Evolutionary conservation across 2,329 filamentous ascomycete genomes (phyloP).

Genomic region (Torrubiella hemipterigena): DNA sequence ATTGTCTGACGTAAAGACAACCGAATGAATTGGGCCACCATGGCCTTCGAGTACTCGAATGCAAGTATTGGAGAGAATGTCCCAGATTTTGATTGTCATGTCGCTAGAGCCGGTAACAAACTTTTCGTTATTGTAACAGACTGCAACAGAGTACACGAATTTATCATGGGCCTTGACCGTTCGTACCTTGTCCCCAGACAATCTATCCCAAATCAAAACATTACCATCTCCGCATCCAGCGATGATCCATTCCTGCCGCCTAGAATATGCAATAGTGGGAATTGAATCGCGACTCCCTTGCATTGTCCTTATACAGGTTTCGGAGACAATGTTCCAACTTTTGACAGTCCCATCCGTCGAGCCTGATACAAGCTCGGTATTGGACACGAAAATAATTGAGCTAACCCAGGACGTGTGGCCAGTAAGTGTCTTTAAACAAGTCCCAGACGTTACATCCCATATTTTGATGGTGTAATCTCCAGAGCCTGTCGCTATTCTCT

Average conservation of each 20-base stretch:
- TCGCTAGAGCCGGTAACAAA: constrained; percentile 1
- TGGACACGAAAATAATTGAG: background rate
- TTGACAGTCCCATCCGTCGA: background rate
- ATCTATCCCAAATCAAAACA: constrained; percentile 1
- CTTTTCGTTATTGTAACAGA: background rate
- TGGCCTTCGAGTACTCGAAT: background rate
- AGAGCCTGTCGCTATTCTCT: constrained; percentile 8
- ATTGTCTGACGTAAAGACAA: background rate
- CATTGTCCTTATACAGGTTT: background rate
- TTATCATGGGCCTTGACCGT: background rate
- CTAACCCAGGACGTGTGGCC: background rate
- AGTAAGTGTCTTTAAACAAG: background rate
- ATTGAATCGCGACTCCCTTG: too few relatives aligned
- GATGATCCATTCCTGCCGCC: too few relatives aligned
- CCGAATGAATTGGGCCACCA: background rate
- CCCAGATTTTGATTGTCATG: constrained; percentile 1
- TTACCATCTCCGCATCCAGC: too few relatives aligned
- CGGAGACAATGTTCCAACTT: background rate
- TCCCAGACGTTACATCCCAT: constrained; percentile 7
- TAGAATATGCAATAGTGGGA: too few relatives aligned
- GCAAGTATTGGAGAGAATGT: background rate
- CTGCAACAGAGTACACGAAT: background rate
- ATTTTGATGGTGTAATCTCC: constrained; percentile 7
- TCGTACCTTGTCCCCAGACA: background rate
- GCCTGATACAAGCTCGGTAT: background rate